These are phyloP conservation scores for Acanthamoeba healyi DNA, from an alignment of 208 protist species.

Conservation along the genomic window DNA sequence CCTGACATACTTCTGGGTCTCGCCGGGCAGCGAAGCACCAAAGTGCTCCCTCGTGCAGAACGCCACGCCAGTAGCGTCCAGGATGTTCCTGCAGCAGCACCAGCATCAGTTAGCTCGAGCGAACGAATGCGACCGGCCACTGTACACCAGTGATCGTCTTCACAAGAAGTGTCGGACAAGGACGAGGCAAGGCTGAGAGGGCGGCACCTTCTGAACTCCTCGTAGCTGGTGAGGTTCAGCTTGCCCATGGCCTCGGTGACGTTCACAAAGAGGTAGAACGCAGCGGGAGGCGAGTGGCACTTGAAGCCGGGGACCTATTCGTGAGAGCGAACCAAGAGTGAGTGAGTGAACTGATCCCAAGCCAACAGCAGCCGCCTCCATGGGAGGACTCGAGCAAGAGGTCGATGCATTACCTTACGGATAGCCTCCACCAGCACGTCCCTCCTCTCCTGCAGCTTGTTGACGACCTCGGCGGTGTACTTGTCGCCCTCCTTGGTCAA, in stretches of 20 bases:
- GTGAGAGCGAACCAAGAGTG: background rate
- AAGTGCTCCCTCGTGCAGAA: conserved; percentile 80
- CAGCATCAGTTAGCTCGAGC: background rate
- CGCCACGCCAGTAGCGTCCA: conserved; percentile 73
- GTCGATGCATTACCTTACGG: background rate
- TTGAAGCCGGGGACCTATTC: conserved; percentile 72
- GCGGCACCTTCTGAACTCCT: conserved; percentile 62
- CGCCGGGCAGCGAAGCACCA: conserved; percentile 45
- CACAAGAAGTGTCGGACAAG: background rate
- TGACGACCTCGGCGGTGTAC: conserved; percentile 45
- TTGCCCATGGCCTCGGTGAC: conserved; percentile 76
- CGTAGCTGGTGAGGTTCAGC: conserved; percentile 14
- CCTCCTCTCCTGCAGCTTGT: conserved; percentile 46
- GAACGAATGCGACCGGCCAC: background rate
- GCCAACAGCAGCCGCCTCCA: background rate
- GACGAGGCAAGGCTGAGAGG: background rate
- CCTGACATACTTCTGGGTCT: conserved; percentile 75
- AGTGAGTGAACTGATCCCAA: background rate
- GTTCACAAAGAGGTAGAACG: conserved; percentile 81
- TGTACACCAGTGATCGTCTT: background rate
- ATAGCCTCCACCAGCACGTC: conserved; percentile 72
- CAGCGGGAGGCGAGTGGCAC: conserved; percentile 44
- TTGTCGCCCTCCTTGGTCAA: conserved; percentile 48
- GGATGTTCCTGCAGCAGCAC: background rate
- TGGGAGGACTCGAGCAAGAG: background rate